phyloP scores from a whole-genome alignment of 306 rosid genomes.

The Styphnolobium japonicum region DNA sequence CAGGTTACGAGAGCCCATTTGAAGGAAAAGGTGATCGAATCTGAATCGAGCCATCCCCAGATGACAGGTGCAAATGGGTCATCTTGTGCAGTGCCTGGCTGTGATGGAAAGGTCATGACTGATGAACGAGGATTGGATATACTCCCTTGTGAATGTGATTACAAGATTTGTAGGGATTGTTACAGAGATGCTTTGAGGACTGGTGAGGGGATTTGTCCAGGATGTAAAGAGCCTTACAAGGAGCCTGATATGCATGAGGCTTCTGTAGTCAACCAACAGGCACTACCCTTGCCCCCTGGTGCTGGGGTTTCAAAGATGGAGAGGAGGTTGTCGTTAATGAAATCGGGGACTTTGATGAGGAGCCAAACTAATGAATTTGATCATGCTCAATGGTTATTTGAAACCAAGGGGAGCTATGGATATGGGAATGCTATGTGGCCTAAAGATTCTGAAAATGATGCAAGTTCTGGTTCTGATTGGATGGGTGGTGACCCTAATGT shows the following conservation, averaged over 20 bases:
- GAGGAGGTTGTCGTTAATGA: conserved; percentile 56
- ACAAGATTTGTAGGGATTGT: conserved; percentile 70
- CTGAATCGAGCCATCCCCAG: conserved; percentile 67
- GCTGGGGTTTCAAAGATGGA: conserved; percentile 47
- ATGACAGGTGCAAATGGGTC: conserved; percentile 67
- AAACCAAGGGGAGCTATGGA: conserved; percentile 69
- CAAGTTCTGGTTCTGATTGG: conserved; percentile 44
- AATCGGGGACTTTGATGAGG: conserved; percentile 39
- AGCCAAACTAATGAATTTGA: conserved; percentile 54
- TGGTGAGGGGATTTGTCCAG: conserved; percentile 63
- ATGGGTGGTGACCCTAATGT: conserved; percentile 54
- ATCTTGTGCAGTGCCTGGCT: conserved; percentile 50
- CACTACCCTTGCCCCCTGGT: conserved; percentile 30
- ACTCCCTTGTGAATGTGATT: conserved; percentile 60
- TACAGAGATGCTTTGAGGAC: conserved; percentile 45
- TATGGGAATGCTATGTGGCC: conserved; percentile 86
- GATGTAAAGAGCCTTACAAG: conserved; percentile 49
- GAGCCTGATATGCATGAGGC: conserved; percentile 26
- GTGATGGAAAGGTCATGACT: conserved; percentile 55
- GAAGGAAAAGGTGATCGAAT: conserved; percentile 63
- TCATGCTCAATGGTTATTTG: conserved; percentile 59
- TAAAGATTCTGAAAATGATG: conserved; percentile 38
- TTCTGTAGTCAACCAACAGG: conserved; percentile 1
- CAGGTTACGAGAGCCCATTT: conserved; percentile 56
- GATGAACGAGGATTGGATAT: conserved; percentile 68